phyloP scores from a whole-genome alignment of 306 rosid genomes.

The Phaseolus lunatus region DNA sequence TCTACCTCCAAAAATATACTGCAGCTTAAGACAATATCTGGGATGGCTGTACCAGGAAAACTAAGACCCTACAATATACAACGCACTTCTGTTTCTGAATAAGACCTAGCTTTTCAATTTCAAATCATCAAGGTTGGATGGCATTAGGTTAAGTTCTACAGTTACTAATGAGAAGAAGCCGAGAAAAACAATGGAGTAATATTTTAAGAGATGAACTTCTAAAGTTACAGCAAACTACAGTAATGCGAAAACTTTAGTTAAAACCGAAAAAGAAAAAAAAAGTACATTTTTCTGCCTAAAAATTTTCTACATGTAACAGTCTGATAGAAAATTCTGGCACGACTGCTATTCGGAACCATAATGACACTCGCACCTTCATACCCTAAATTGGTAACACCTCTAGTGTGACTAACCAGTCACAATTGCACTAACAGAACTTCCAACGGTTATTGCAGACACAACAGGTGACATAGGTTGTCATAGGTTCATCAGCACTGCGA shows the following conservation, averaged over 20 bases:
- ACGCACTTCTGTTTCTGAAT: background rate
- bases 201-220: constrained; percentile 29
- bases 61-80: background rate
- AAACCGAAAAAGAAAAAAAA: constrained; percentile 38
- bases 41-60: background rate
- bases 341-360: constrained; percentile 42
- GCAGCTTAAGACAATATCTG: too few species aligned
- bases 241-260: constrained; percentile 18
- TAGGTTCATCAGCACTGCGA: constrained; percentile 99
- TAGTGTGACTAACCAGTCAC: constrained; percentile 32
- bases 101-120: constrained; percentile 2
- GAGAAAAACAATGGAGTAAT: constrained; percentile 27
- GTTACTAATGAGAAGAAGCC: background rate
- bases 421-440: constrained; percentile 89
- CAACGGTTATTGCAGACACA: constrained; percentile 86
- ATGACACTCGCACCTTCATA: constrained; percentile 48
- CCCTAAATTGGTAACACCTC: constrained; percentile 50
- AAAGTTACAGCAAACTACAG: constrained; percentile 35
- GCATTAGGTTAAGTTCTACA: background rate
- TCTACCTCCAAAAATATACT: too few species aligned
- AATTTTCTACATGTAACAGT: constrained; percentile 47
- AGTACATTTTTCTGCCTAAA: constrained; percentile 43
- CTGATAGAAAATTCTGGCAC: constrained; percentile 46
- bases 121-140: background rate
- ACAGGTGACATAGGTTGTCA: constrained; percentile 98